Evolutionary conservation across 306 rosid genomes (phyloP).

Genomic region (Dalbergia oliveri): DNA sequence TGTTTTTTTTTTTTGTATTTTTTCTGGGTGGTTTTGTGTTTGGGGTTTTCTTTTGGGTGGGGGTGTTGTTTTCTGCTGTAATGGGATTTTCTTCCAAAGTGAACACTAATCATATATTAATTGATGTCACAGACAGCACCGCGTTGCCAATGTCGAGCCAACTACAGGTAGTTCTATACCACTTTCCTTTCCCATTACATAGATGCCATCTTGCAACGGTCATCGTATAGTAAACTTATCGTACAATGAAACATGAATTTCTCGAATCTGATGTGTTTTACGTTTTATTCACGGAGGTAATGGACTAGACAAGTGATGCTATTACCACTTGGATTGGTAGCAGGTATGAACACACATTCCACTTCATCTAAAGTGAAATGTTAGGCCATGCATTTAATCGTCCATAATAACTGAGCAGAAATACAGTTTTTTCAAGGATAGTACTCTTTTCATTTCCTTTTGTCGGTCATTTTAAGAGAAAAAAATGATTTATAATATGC

Average conservation of each 20-base stretch:
- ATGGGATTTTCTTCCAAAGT: neutral
- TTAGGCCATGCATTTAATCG: neutral
- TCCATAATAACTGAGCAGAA: neutral
- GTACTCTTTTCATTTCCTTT: too few relatives aligned
- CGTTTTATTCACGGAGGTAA: neutral
- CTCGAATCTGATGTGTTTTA: neutral
- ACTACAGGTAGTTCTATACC: neutral
- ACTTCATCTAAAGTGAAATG: neutral
- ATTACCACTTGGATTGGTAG: neutral
- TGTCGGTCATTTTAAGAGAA: too few relatives aligned
- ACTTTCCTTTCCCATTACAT: neutral
- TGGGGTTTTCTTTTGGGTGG: too few relatives aligned
- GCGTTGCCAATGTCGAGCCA: constrained; percentile 18
- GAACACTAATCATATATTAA: neutral
- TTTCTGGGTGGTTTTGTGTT: neutral
- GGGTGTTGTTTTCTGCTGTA: neutral
- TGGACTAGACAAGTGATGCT: neutral
- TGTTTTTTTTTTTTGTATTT: too few relatives aligned
- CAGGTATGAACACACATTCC: neutral
- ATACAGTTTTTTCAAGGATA: neutral
- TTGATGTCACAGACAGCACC: neutral
- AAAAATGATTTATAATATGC: too few relatives aligned
- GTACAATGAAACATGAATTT: neutral
- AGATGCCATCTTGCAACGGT: neutral
- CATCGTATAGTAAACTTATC: neutral